Percentiles rank a stretch among this genome's conserved stretches.
phyloP scores from a whole-genome alignment of 306 rosid genomes.

The Vigna reflexopilosa region DNA sequence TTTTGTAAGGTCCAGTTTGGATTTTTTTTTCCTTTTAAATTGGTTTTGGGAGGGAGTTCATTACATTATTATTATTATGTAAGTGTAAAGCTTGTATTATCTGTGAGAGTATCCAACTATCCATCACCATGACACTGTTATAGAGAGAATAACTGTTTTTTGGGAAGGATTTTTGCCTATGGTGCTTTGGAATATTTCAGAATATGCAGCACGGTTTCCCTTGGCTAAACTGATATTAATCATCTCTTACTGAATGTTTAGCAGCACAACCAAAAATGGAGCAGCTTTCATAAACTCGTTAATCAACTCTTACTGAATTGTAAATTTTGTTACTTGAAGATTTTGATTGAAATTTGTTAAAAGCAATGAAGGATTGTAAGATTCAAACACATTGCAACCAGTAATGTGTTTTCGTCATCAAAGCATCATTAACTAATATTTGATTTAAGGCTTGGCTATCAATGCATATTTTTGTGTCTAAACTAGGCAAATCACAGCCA shows the following conservation, averaged over 20 bases:
- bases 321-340: not conserved
- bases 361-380: not conserved
- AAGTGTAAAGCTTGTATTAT: slow-evolving; percentile 24
- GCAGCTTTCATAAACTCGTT: not conserved
- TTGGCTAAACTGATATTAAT: not conserved
- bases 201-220: not conserved
- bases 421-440: no score
- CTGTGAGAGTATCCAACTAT: slow-evolving; percentile 13
- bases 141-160: not conserved
- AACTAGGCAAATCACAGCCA: slow-evolving; percentile 16
- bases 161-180: not conserved
- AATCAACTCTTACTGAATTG: no score
- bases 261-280: not conserved
- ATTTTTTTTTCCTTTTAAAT: not conserved
- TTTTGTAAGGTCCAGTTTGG: not conserved
- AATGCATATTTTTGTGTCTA: not conserved
- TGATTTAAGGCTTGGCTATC: not conserved
- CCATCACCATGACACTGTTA: not conserved
- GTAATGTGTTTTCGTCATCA: no score
- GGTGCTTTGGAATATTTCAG: not conserved
- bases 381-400: not conserved
- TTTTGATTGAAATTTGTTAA: not conserved
- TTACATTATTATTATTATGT: slow-evolving; percentile 13
- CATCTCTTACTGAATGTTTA: not conserved
- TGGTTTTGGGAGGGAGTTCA: not conserved